These are phyloP conservation scores for Asparagopsis taxiformis DNA, from an alignment of 31 red algal species.

Conservation along the genomic window DNA sequence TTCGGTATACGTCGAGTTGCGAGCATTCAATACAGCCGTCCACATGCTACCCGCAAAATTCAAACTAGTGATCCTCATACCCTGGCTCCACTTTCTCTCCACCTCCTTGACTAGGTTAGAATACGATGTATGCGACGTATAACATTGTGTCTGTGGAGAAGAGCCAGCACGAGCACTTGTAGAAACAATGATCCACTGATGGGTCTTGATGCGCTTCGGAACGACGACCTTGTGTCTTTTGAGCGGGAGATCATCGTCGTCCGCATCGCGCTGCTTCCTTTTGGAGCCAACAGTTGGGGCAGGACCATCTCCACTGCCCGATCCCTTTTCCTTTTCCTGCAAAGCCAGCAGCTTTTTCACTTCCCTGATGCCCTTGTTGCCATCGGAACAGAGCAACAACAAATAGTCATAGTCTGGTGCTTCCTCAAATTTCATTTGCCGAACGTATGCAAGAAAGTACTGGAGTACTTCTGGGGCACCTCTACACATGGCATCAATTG, in stretches of 20 bases:
- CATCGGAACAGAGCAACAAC: slow-evolving; percentile 70
- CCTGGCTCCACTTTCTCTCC: slow-evolving; percentile 92
- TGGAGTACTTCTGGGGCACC: slow-evolving; percentile 93
- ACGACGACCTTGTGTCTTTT: slow-evolving; percentile 86
- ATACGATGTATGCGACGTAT: slow-evolving; percentile 94
- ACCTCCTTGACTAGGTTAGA: slow-evolving; percentile 96
- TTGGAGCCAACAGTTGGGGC: slow-evolving; percentile 60
- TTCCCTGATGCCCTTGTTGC: slow-evolving; percentile 57
- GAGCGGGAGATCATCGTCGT: slow-evolving; percentile 40
- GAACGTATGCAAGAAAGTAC: slow-evolving; percentile 98
- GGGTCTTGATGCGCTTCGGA: slow-evolving; percentile 91
- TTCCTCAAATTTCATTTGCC: slow-evolving; percentile 92
- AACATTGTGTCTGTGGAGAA: slow-evolving; percentile 92
- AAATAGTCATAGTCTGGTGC: slow-evolving; percentile 95
- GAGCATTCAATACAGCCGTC: slow-evolving; percentile 95
- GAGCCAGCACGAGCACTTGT: slow-evolving; percentile 76
- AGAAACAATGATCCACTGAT: slow-evolving; percentile 99
- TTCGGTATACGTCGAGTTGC: slow-evolving; percentile 74
- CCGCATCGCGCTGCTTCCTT: slow-evolving; percentile 70
- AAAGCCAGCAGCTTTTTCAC: slow-evolving; percentile 66
- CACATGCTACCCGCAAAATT: slow-evolving; percentile 98
- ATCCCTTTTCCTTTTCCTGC: slow-evolving; percentile 56
- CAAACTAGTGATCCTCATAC: slow-evolving; percentile 90
- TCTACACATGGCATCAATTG: slow-evolving; percentile 88
- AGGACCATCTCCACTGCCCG: slow-evolving; percentile 8